Conservation (phyloP, 1,139 yeast species). For the Suzukiozyma palmioleophila region DNA sequence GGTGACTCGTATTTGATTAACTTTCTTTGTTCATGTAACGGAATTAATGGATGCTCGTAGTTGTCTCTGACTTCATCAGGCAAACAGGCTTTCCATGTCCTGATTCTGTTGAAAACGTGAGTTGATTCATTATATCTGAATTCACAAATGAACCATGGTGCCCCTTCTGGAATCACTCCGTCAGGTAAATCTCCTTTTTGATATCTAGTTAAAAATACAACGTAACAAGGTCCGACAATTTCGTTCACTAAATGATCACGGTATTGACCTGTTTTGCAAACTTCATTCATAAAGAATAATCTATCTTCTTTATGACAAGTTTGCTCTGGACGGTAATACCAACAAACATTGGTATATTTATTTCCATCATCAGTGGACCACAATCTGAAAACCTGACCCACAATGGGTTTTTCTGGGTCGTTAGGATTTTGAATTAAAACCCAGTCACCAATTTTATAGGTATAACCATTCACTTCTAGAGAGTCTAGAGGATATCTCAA, state of each 20-base stretch:
- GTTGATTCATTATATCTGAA: constrained; percentile 89
- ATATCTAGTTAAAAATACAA: constrained; percentile 88
- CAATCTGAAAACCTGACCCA: constrained; percentile 87
- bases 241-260: constrained; percentile 89
- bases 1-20: constrained; percentile 80
- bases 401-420: constrained; percentile 84
- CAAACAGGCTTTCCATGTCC: constrained; percentile 98
- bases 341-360: constrained; percentile 88
- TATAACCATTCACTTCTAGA: constrained; percentile 65
- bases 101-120: constrained; percentile 85
- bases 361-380: constrained; percentile 88
- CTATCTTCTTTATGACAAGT: constrained; percentile 91
- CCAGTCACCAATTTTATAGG: constrained; percentile 92
- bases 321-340: constrained; percentile 98
- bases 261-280: constrained; percentile 94
- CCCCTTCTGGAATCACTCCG: constrained; percentile 56
- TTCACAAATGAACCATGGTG: constrained; percentile 92
- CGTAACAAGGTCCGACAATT: constrained; percentile 89
- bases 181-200: constrained; percentile 92
- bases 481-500: constrained; percentile 76
- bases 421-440: constrained; percentile 81
- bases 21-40: constrained; percentile 53
- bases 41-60: constrained; percentile 73
- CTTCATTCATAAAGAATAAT: constrained; percentile 87
- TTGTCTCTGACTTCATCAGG: constrained; percentile 93